Evolutionary conservation across 2,329 filamentous ascomycete species (phyloP).

Genomic region (Tetracladium maxilliforme): DNA sequence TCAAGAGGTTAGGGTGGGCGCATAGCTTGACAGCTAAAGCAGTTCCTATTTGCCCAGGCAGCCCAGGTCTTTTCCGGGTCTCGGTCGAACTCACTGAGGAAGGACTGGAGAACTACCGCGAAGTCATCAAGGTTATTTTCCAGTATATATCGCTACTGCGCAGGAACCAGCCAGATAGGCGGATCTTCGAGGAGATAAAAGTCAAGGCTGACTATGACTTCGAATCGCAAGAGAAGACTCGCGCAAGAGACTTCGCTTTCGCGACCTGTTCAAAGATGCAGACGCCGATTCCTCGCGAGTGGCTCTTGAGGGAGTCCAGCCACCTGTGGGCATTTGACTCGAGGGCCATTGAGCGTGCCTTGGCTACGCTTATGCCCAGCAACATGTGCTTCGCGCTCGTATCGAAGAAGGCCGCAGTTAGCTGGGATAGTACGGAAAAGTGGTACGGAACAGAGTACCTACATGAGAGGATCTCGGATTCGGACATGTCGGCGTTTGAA

Average conservation of each 20-base stretch:
- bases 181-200: constrained; percentile 54
- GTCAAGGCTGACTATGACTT: constrained; percentile 53
- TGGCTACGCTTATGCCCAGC: constrained; percentile 43
- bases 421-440: constrained; percentile 48
- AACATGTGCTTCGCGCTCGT: constrained; percentile 50
- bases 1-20: constrained; percentile 54
- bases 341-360: constrained; percentile 40
- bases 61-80: constrained; percentile 46
- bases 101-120: constrained; percentile 39
- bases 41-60: constrained; percentile 39
- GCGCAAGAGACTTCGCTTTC: constrained; percentile 48
- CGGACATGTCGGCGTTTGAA: no score
- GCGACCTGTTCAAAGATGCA: constrained; percentile 50
- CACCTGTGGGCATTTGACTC: constrained; percentile 45
- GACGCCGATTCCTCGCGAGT: constrained; percentile 44
- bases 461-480: constrained; percentile 43
- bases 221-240: constrained; percentile 51
- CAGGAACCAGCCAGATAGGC: constrained; percentile 45
- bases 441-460: constrained; percentile 62
- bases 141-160: constrained; percentile 55
- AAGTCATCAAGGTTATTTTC: constrained; percentile 48
- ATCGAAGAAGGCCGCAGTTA: constrained; percentile 41
- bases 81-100: constrained; percentile 48
- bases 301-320: constrained; percentile 42
- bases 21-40: constrained; percentile 46